phyloP scores from a whole-genome alignment of 2,329 filamentous ascomycete species.

The Calcarisporium arbuscula region DNA sequence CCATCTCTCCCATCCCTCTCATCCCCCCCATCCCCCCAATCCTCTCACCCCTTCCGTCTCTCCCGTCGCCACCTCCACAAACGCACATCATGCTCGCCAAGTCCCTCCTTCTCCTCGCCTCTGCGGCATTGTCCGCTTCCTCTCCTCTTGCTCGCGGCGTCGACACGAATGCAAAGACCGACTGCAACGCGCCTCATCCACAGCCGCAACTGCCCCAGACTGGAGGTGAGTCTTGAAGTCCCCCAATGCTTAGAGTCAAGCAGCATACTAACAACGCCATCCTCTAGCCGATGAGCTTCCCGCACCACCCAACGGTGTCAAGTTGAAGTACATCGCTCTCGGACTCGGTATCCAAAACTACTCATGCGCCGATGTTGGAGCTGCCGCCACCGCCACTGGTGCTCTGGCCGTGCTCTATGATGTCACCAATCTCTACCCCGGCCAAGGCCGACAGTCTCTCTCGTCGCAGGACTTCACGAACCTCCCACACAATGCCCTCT shows the following conservation, averaged over 20 bases:
- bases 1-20: background rate
- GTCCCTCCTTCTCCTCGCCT: slow-evolving; percentile 24
- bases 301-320: slow-evolving; percentile 28
- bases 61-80: background rate
- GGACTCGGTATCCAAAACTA: slow-evolving; percentile 66
- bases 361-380: slow-evolving; percentile 42
- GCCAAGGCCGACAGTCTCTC: slow-evolving; percentile 31
- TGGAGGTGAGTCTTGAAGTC: slow-evolving; percentile 26
- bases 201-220: slow-evolving; percentile 30
- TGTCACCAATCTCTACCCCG: slow-evolving; percentile 44
- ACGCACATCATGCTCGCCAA: slow-evolving; percentile 25
- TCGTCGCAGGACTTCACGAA: slow-evolving; percentile 28
- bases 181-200: slow-evolving; percentile 1
- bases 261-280: slow-evolving; percentile 12
- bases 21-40: slow-evolving; percentile 2
- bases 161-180: background rate
- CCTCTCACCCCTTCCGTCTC: background rate
- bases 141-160: slow-evolving; percentile 14
- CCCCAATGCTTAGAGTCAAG: background rate
- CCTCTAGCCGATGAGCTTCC: slow-evolving; percentile 38
- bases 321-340: slow-evolving; percentile 49
- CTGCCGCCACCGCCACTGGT: slow-evolving; percentile 35
- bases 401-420: slow-evolving; percentile 58
- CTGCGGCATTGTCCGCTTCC: slow-evolving; percentile 25
- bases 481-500: slow-evolving; percentile 35